Base-by-base conservation (phyloP, 345 rosid species). In the Camelina hispida region DNA sequence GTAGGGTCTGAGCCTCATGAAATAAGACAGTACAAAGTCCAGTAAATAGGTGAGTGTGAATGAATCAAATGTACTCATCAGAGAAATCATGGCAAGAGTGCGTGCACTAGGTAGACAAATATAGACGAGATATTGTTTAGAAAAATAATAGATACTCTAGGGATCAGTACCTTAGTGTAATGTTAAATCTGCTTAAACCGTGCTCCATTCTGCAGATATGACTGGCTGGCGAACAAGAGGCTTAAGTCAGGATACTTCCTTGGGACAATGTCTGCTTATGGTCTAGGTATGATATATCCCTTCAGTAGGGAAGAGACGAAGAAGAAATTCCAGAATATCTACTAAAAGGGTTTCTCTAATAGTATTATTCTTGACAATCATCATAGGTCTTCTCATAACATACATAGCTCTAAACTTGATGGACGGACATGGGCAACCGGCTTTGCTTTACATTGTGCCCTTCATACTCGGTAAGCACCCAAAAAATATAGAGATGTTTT, bases 361-460 rank as follows among this genome's bases (percentile, higher is more conserved):
- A 44, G 9, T 28, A 28, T 25, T 0, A 70, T 7, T 42, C 32
- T 11, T 64, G 22, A 64, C 85, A 88, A 28, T 34, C 7, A 17
- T 30, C 15, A 23, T 70, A 76, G 99, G 99, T 81, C 97, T 95
- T 63, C 92, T 95, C 48, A 69, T 90, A 68, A 95, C 99, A 12
- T 95, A 95, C 53, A 83, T 95, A 65, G 99, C 99, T 16, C 74
- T 95, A 80, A 92, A 92, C 84, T 75, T 92, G 88, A 91, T 92
- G 99, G 99, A 95, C 37, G 97, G 97, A 68, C 99, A 89, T 71
- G 99, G 99, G 44, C 99, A 92, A 66, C 99, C 99, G 9, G 99
- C 99, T 30, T 72, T 95, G 81, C 97, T 95, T 58, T 92, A 95
- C 81, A 92, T 95, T 2, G 99, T 95, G 62, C 97, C 99, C 3